These are phyloP conservation scores for Chaetomium strumarium DNA, from an alignment of 2,329 filamentous ascomycete species.

Conservation along the genomic window DNA sequence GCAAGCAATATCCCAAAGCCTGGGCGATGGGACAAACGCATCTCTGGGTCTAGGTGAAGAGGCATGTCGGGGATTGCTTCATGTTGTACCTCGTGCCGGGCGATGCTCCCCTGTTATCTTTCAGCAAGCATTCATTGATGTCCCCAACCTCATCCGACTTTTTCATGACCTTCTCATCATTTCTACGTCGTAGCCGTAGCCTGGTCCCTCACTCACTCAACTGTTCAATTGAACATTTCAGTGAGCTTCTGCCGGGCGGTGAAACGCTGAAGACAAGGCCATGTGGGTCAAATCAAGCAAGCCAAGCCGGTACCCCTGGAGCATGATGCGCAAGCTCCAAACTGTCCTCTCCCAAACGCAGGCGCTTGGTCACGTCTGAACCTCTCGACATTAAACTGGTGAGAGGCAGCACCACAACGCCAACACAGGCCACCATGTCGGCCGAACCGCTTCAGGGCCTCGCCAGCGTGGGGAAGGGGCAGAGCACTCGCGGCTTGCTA, in stretches of 20 bases:
- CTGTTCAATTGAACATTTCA: slow-evolving; percentile 3
- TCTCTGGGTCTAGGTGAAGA: no score
- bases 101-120: no score
- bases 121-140: no score
- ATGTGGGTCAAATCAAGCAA: slow-evolving; percentile 15
- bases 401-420: slow-evolving; percentile 25
- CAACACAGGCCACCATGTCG: slow-evolving; percentile 26
- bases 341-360: slow-evolving; percentile 27
- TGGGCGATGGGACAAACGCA: no score
- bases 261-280: not conserved
- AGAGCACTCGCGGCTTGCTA: slow-evolving; percentile 77
- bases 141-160: no score
- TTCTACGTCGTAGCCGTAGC: no score
- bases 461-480: slow-evolving; percentile 70
- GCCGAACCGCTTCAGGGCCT: slow-evolving; percentile 34
- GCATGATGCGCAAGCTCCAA: slow-evolving; percentile 26
- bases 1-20: no score
- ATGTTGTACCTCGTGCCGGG: no score
- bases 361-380: slow-evolving; percentile 12
- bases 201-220: no score
- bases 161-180: not conserved
- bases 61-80: no score
- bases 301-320: slow-evolving; percentile 23
- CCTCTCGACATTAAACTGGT: slow-evolving; percentile 12
- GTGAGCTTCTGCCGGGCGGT: slow-evolving; percentile 14